Base-by-base conservation (phyloP, 805 yeast genomes). In the Candida pseudofarinosa region DNA sequence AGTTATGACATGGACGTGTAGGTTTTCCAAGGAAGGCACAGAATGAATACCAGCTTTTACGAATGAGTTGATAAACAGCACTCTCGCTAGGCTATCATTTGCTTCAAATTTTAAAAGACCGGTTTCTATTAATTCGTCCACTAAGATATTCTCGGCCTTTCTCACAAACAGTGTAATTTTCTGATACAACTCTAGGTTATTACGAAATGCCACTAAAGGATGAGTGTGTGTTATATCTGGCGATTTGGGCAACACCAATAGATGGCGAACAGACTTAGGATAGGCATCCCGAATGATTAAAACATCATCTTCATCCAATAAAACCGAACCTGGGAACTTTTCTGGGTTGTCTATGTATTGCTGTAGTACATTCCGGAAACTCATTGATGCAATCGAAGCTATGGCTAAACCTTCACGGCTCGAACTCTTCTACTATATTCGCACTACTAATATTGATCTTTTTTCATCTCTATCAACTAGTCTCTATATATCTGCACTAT, bases 1-100 rank as follows among this genome's bases (percentile, higher is more conserved):
- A 0, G 89, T 80, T 38, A 87, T 69, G 18, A 87, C 78, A 63
- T 87, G 95, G 15, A 87, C 65, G 54, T 87, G 95, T 36, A 86
- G 52, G 56, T 87, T 85, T 33, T 60, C 62, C 73, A 86, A 57
- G 0, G 89, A 81, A 2, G 95, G 95, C 2, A 73, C 73, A 3
- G 85, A 60, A 60, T 87, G 95, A 19, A 85, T 72, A 0, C 95
- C 91, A 6, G 73, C 74, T 45, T 66, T 63, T 6, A 84, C 65
- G 42, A 60, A 62, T 10, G 44, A 30, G 18, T 53, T 48, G 30
- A 46, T 48, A 40, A 65, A 60, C 31, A 54, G 53, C 15, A 36
- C 16, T 19, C 38, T 30, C n/a, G 41, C 16, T 7, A 44, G 26
- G 10, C 35, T 36, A 31, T 42, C 47, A 4, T 39, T 39, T 1